Evolutionary conservation across 306 rosid species (phyloP), one percentile per base, ranked within the genome.

Genomic region (Gastrolobium bilobum): DNA sequence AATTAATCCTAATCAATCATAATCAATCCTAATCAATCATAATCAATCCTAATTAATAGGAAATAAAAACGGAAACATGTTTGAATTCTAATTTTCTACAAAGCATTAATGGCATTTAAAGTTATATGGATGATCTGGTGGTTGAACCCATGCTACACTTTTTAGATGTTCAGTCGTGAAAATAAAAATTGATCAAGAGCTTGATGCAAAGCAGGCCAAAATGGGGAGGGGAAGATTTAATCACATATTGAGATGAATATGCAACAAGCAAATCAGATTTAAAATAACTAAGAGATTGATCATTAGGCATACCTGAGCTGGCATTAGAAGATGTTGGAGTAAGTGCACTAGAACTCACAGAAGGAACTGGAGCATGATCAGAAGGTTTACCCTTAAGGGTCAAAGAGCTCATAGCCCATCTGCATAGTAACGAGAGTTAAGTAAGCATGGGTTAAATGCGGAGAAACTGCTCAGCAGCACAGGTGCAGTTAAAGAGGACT

Each of bases 401-500:
- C 89, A 95, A 88, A 79, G 99, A 95, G 88, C 99, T 95, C 99
- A 95, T 93, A 52, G 99, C 99, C 99, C 99, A 95, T 81, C 99
- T 93, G 87, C 88, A 86, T 1, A 67, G 78, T 58, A 58, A 78
- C 38, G 65, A 50, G 35, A 50, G 53, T 61, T 63, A 31, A 37
- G 51, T 78, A 75, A 77, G 68, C 38, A 75, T 65, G 37, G 38
- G 29, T 42, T 3, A 76, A 59, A 73, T 33, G 46, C 20, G 51
- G 58, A 70, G 50, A 77, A 71, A 83, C 48, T 37, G 56, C 54
- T 54, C 58, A 26, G 76, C 48, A 52, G 47, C 69, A 43, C 10
- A 83, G 43, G 44, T 63, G 35, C 73, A 51, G 30, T 73, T 73
- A 13, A 78, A 38, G 40, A 51, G 34, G 35, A 40, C 33, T 65